Conservation (phyloP, 805 yeast genomes). For the Wickerhamiella galacta region DNA sequence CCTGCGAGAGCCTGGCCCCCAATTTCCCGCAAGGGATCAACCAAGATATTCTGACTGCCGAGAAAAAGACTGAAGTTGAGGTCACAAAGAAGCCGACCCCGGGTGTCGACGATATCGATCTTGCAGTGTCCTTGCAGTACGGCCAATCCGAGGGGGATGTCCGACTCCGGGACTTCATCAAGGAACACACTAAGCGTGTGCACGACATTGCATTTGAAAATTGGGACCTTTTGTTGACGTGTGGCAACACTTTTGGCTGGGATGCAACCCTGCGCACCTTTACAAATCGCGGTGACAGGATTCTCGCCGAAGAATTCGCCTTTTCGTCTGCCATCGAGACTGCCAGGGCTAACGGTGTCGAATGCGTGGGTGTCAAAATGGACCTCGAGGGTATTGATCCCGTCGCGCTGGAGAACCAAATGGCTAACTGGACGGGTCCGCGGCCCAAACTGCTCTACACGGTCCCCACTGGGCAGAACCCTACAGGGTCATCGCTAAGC, state of each 20-base stretch:
- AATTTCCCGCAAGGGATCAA: conserved; percentile 62
- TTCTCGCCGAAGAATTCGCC: conserved; percentile 65
- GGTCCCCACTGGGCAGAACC: conserved; percentile 94
- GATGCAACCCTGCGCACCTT: conserved; percentile 70
- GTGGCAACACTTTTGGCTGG: conserved; percentile 86
- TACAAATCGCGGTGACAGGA: conserved; percentile 61
- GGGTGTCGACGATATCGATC: conserved; percentile 36
- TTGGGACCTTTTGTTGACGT: conserved; percentile 57
- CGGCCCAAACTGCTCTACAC: conserved; percentile 81
- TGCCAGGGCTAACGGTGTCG: conserved; percentile 54
- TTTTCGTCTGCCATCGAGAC: conserved; percentile 78
- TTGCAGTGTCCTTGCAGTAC: conserved; percentile 79
- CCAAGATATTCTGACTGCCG: conserved; percentile 12
- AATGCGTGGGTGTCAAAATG: conserved; percentile 55
- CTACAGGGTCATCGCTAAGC: conserved; percentile 79
- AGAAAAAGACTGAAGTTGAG: conserved; percentile 20
- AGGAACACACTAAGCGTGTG: conserved; percentile 39
- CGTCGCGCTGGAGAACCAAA: conserved; percentile 39
- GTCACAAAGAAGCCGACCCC: conserved; percentile 27
- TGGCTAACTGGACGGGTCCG: conserved; percentile 51
- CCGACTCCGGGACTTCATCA: conserved; percentile 48
- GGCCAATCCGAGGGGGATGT: conserved; percentile 74
- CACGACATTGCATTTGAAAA: conserved; percentile 39
- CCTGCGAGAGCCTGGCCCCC: conserved; percentile 46
- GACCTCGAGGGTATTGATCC: conserved; percentile 71